A percentile compares a stretch with the other conserved stretches of the same genome.
phyloP scores from a whole-genome alignment of 2,329 filamentous ascomycete genomes.

The Apiospora koreana region DNA sequence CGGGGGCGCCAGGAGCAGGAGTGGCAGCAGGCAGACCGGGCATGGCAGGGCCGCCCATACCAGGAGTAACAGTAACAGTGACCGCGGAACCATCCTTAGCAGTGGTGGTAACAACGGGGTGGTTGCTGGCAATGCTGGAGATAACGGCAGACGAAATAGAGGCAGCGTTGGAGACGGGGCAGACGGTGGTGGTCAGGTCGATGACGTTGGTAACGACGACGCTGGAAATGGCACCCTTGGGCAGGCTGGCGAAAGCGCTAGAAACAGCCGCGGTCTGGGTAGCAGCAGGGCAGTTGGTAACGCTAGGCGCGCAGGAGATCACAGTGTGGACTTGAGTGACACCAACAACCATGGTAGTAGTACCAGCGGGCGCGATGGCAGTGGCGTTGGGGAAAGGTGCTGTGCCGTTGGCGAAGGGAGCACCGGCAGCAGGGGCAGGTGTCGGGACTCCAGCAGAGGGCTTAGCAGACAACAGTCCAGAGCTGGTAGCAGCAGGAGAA shows the following conservation, averaged over 20 bases:
- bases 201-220: constrained; percentile 28
- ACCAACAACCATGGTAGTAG: constrained; percentile 16
- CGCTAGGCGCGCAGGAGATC: constrained; percentile 28
- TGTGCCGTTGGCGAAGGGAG: constrained; percentile 8
- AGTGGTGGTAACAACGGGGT: constrained; percentile 3
- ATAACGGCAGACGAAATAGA: constrained; percentile 28
- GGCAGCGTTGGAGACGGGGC: constrained; percentile 27
- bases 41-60: background rate
- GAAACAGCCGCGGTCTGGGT: constrained; percentile 24
- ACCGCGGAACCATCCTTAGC: constrained; percentile 18
- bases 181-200: constrained; percentile 31
- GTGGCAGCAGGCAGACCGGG: background rate
- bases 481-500: background rate
- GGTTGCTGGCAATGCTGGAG: constrained; percentile 17
- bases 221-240: constrained; percentile 26
- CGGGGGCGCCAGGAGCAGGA: constrained; percentile 2
- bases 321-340: constrained; percentile 28
- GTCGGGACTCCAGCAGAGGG: background rate
- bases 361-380: background rate
- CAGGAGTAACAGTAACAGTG: constrained; percentile 17
- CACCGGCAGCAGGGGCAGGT: background rate
- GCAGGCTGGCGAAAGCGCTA: constrained; percentile 23
- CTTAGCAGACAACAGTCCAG: background rate
- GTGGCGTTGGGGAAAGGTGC: constrained; percentile 11
- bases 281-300: constrained; percentile 29